Percentiles rank a stretch among this genome's conserved stretches.
Conservation (phyloP, 106 monocot genomes). For the Agapanthus africanus region DNA sequence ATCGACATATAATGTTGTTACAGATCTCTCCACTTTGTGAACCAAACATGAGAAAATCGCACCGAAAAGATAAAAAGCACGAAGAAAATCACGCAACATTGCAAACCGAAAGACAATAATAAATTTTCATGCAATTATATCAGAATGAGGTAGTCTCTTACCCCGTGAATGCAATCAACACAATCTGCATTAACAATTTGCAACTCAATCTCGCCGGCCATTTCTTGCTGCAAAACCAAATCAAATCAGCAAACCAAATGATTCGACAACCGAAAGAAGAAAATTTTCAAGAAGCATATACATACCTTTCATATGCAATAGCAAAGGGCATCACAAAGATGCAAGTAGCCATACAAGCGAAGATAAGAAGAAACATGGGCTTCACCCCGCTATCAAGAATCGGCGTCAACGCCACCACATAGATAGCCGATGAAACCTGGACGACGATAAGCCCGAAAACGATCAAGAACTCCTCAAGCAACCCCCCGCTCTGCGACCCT, state of each 20-base stretch:
- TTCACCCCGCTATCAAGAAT: slow-evolving; percentile 40
- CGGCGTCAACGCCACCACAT: slow-evolving; percentile 41
- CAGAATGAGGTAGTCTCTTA: no score
- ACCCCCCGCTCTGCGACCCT: neutral
- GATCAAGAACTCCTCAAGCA: slow-evolving; percentile 30
- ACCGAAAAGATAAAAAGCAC: no score
- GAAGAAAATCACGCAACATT: no score
- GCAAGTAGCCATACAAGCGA: slow-evolving; percentile 31
- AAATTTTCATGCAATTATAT: no score
- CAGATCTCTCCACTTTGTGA: no score
- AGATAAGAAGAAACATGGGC: slow-evolving; percentile 41
- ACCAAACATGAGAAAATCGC: no score
- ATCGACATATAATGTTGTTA: no score
- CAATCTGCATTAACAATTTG: slow-evolving; percentile 31
- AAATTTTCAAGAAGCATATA: neutral
- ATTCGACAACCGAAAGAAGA: neutral
- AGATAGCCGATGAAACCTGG: slow-evolving; percentile 31
- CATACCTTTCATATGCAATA: slow-evolving; percentile 39
- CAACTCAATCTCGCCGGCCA: slow-evolving; percentile 44
- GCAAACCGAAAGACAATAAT: no score
- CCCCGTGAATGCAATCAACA: slow-evolving; percentile 55
- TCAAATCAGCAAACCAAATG: neutral
- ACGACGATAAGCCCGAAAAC: slow-evolving; percentile 36
- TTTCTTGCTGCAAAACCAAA: slow-evolving; percentile 28
- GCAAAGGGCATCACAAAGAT: slow-evolving; percentile 52